These are phyloP conservation scores for Zanthoxylum bungeanum DNA, from an alignment of 345 rosid species.

Conservation along the genomic window DNA sequence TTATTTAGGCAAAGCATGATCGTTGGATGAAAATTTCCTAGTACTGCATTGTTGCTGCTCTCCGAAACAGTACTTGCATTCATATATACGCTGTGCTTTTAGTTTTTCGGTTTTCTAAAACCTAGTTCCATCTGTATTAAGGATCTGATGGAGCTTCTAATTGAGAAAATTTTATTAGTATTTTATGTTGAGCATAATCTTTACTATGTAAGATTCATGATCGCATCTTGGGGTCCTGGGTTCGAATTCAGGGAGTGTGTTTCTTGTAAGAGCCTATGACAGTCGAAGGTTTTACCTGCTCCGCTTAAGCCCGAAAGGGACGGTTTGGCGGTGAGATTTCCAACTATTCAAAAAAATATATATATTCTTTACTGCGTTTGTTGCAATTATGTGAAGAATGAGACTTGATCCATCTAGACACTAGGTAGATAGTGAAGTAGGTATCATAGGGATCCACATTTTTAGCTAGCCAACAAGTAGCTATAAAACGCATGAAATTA, in stretches of 20 bases:
- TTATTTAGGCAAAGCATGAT: background rate
- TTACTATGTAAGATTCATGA: too few relatives aligned
- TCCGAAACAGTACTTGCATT: background rate
- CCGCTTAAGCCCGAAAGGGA: too few relatives aligned
- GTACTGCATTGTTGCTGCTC: background rate
- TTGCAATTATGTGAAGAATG: too few relatives aligned
- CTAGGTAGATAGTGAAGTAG: slow-evolving; percentile 6
- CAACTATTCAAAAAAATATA: too few relatives aligned
- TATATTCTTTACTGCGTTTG: background rate
- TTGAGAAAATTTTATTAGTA: background rate
- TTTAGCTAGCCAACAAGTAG: slow-evolving; percentile 38
- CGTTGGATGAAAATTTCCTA: background rate
- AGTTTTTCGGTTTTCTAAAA: background rate
- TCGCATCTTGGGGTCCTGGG: too few relatives aligned
- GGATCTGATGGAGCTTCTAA: background rate
- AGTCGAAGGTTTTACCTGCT: too few relatives aligned
- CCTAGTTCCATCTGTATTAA: background rate
- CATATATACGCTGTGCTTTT: background rate
- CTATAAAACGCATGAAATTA: slow-evolving; percentile 29
- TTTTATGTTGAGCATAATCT: background rate
- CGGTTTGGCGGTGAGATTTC: too few relatives aligned
- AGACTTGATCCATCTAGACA: slow-evolving; percentile 14
- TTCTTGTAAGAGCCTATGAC: too few relatives aligned
- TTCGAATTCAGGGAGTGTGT: too few relatives aligned
- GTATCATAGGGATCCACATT: slow-evolving; percentile 20